Conservation (phyloP, 345 rosid species). For the Citrus reticulata region DNA sequence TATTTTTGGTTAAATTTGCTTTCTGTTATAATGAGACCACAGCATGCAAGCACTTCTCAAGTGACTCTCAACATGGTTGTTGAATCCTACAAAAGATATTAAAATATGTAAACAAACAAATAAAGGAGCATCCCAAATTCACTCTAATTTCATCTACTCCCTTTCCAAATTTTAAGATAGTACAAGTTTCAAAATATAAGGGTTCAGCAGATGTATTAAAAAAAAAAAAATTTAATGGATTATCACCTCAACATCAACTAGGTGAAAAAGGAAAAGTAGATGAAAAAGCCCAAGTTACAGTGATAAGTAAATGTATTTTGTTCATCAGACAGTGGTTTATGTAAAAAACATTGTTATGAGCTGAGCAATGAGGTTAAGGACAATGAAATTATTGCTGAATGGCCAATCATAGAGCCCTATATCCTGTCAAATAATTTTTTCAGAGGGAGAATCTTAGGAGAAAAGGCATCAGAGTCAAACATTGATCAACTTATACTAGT, state of each 20-base stretch:
- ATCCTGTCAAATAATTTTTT: background rate
- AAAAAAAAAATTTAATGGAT: background rate
- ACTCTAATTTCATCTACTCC: background rate
- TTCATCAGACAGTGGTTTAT: background rate
- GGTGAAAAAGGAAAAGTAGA: background rate
- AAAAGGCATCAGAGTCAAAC: background rate
- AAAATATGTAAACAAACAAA: background rate
- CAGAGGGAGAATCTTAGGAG: background rate
- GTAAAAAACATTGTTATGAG: background rate
- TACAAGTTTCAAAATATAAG: background rate
- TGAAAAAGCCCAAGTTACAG: background rate
- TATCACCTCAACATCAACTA: background rate
- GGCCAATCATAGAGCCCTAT: background rate
- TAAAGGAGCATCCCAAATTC: background rate
- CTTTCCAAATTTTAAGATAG: background rate
- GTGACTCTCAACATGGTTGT: background rate
- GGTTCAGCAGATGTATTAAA: background rate
- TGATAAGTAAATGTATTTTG: background rate
- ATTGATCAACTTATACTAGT: background rate
- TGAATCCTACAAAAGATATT: background rate
- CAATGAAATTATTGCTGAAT: background rate
- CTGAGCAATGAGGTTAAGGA: background rate
- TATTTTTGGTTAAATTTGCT: background rate
- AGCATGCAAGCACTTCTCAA: background rate
- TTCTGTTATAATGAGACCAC: background rate